Percentiles rank a stretch among this genome's conserved stretches.
Conservation (phyloP, 306 rosid genomes). For the Castanea sativa region DNA sequence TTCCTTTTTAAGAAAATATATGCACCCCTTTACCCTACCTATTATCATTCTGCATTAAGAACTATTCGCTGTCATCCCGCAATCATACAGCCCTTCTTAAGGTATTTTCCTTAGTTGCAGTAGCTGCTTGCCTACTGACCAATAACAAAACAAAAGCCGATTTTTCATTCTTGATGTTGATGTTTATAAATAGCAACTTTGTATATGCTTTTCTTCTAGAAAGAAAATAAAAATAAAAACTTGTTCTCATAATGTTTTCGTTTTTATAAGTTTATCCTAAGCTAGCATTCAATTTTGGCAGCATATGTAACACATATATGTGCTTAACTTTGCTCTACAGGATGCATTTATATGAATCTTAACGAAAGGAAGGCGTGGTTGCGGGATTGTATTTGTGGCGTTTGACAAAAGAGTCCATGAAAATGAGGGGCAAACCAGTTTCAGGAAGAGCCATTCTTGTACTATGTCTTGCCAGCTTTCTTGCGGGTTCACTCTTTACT, state of each 20-base stretch:
- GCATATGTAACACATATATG: no score
- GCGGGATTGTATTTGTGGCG: background rate
- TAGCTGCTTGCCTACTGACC: no score
- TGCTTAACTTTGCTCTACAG: no score
- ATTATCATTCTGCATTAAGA: background rate
- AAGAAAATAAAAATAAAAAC: no score
- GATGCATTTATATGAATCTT: no score
- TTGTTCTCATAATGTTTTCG: background rate
- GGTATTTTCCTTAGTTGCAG: conserved; percentile 16
- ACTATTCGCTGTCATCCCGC: conserved; percentile 23
- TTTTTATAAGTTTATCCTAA: no score
- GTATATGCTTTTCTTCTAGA: no score
- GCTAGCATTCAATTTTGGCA: no score
- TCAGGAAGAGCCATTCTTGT: conserved; percentile 53
- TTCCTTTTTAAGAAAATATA: conserved; percentile 1
- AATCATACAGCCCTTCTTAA: conserved; percentile 7
- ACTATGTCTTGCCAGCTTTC: conserved; percentile 64
- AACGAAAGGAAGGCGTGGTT: conserved; percentile 5
- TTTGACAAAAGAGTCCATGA: conserved; percentile 7
- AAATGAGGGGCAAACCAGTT: conserved; percentile 59
- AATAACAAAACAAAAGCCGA: background rate
- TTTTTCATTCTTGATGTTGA: background rate
- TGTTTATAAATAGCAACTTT: no score
- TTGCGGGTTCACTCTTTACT: conserved; percentile 70
- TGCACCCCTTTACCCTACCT: background rate